These are phyloP conservation scores for Lepiota venenata DNA, from an alignment of 768 basidiomycete species.

Conservation along the genomic window DNA sequence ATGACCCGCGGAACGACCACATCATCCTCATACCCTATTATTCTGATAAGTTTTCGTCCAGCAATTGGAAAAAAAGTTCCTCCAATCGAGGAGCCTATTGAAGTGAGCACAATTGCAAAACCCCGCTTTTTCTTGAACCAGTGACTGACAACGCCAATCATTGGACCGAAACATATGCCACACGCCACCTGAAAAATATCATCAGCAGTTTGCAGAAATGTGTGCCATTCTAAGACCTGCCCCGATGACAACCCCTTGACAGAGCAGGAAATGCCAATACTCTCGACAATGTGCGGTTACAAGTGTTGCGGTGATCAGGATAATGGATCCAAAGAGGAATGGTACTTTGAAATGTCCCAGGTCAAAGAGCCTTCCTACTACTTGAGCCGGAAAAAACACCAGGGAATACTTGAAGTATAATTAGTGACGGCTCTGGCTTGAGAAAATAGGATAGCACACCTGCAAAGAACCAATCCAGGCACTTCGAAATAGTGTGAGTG, in stretches of 20 bases:
- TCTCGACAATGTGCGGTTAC: conserved; percentile 52
- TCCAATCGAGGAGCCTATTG: conserved; percentile 56
- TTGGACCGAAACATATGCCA: conserved; percentile 41
- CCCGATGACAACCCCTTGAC: conserved; percentile 56
- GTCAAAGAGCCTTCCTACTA: conserved; percentile 59
- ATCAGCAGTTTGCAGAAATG: not conserved
- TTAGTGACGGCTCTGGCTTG: not conserved
- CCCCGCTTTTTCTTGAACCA: conserved; percentile 61
- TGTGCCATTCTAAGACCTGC: conserved; percentile 25
- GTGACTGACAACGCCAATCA: conserved; percentile 49
- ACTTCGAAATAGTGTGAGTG: conserved; percentile 14
- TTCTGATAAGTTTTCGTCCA: conserved; percentile 46
- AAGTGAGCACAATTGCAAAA: conserved; percentile 49
- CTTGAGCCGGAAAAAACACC: conserved; percentile 45
- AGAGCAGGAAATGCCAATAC: conserved; percentile 68
- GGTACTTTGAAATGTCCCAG: conserved; percentile 53
- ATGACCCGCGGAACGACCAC: not conserved
- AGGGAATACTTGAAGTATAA: conserved; percentile 38
- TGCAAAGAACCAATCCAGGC: conserved; percentile 31
- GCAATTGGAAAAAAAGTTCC: conserved; percentile 62
- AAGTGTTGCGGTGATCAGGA: conserved; percentile 46
- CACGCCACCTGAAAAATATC: conserved; percentile 15
- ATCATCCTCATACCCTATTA: conserved; percentile 43
- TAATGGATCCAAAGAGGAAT: conserved; percentile 33
- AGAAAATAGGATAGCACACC: conserved; percentile 6